Percentiles rank a stretch among this genome's conserved stretches.
Conservation (phyloP, 805 yeast genomes). For the Wickerhamomyces bovis region DNA sequence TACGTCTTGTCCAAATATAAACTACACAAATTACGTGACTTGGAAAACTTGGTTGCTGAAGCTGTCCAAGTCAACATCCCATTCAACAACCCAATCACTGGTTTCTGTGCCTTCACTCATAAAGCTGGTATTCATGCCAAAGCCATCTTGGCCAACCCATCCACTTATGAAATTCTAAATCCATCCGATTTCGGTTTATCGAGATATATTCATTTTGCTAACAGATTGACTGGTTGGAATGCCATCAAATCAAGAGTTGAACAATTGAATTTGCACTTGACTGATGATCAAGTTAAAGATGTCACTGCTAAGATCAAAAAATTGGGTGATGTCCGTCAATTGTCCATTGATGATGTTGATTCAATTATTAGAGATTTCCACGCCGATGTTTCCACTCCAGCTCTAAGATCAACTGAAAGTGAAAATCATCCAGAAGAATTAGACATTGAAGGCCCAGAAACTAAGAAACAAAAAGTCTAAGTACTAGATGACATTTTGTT, state of each 20-base stretch:
- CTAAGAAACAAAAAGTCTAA: conserved; percentile 25
- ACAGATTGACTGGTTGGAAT: conserved; percentile 98
- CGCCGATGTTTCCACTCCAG: conserved; percentile 61
- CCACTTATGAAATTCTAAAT: conserved; percentile 94
- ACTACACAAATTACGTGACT: conserved; percentile 89
- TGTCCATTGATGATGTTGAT: conserved; percentile 95
- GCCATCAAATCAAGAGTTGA: conserved; percentile 98
- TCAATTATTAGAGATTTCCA: conserved; percentile 93
- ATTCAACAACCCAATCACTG: conserved; percentile 97
- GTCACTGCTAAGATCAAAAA: conserved; percentile 90
- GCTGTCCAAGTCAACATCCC: conserved; percentile 97
- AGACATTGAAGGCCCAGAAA: conserved; percentile 23
- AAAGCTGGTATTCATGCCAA: conserved; percentile 99
- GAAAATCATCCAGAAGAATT: conserved; percentile 18
- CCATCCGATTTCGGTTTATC: conserved; percentile 95
- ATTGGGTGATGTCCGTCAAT: conserved; percentile 91
- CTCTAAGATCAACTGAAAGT: conserved; percentile 23
- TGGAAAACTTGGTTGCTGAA: conserved; percentile 94
- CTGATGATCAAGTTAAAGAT: conserved; percentile 92
- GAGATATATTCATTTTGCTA: conserved; percentile 95
- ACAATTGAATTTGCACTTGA: conserved; percentile 82
- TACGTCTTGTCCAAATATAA: conserved; percentile 92
- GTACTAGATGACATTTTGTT: not conserved
- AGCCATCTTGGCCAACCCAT: conserved; percentile 96
- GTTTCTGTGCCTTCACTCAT: conserved; percentile 99